Evolutionary conservation across 2,329 filamentous ascomycete species (phyloP).

Genomic region (Pseudocercospora fuligena): DNA sequence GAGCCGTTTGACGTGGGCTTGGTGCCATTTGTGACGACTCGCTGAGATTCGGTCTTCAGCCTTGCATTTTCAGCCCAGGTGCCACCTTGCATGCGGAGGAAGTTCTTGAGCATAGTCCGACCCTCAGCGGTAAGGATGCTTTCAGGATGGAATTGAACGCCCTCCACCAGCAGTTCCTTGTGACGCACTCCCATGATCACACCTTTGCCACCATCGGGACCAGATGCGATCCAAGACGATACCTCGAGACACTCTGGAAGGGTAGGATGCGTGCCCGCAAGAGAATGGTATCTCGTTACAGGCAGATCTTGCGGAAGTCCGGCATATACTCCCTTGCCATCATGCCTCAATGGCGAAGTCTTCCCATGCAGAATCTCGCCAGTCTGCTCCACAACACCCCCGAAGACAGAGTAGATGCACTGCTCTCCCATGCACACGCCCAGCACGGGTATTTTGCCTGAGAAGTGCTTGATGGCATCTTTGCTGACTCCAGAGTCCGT

Average conservation of each 20-base stretch:
- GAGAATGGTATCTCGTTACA: constrained; percentile 94
- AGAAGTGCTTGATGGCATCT: constrained; percentile 87
- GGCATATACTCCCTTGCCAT: constrained; percentile 87
- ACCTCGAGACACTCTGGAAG: constrained; percentile 85
- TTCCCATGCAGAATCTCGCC: constrained; percentile 98
- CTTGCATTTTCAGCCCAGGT: constrained; percentile 84
- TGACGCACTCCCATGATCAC: constrained; percentile 98
- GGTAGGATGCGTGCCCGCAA: constrained; percentile 88
- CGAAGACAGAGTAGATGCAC: constrained; percentile 94
- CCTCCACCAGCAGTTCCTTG: constrained; percentile 88
- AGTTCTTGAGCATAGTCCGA: constrained; percentile 88
- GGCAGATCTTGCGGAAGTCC: constrained; percentile 79
- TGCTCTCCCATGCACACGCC: constrained; percentile 99
- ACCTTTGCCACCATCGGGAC: constrained; percentile 75
- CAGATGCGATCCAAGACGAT: constrained; percentile 82
- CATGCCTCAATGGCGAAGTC: constrained; percentile 87
- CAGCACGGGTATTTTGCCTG: constrained; percentile 90
- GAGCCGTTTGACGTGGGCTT: constrained; percentile 34
- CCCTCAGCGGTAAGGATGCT: constrained; percentile 93
- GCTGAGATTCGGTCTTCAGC: constrained; percentile 48
- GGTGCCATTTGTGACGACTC: constrained; percentile 45
- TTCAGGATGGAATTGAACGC: constrained; percentile 97
- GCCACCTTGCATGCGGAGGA: constrained; percentile 82
- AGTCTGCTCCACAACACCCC: constrained; percentile 86
- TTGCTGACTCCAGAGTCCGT: constrained; percentile 93